Evolutionary conservation across 140 eudicot genomes (phyloP).

Genomic region (Flaveria floridana): DNA sequence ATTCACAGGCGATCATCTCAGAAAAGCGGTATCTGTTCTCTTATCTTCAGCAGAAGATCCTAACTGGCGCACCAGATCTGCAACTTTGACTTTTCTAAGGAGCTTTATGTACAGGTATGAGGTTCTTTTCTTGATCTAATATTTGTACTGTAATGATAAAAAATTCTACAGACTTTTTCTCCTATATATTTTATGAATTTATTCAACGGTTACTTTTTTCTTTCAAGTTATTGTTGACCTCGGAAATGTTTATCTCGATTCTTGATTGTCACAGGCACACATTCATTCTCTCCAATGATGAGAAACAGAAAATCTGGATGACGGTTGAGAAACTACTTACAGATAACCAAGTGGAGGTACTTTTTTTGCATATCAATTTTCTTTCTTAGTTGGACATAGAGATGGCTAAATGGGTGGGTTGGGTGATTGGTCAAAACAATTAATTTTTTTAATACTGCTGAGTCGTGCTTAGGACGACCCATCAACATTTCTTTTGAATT

Average conservation of each 20-base stretch:
- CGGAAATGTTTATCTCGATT: background rate
- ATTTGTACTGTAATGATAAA: background rate
- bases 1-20: conserved; percentile 56
- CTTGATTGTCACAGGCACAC: conserved; percentile 58
- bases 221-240: background rate
- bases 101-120: conserved; percentile 89
- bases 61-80: conserved; percentile 97
- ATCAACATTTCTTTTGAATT: background rate
- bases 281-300: conserved; percentile 59
- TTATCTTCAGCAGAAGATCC: conserved; percentile 78
- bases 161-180: background rate
- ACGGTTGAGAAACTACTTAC: conserved; percentile 80
- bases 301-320: conserved; percentile 78
- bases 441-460: background rate
- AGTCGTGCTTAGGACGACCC: background rate
- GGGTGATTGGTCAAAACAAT: background rate
- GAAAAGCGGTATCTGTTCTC: conserved; percentile 62
- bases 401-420: conserved; percentile 5
- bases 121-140: background rate
- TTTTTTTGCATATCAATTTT: background rate
- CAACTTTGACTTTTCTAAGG: conserved; percentile 84
- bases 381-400: background rate
- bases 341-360: conserved; percentile 91
- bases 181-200: background rate
- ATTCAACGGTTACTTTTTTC: background rate